phyloP scores from a whole-genome alignment of 2,329 filamentous ascomycete genomes.

The Penicillium capsulatum region DNA sequence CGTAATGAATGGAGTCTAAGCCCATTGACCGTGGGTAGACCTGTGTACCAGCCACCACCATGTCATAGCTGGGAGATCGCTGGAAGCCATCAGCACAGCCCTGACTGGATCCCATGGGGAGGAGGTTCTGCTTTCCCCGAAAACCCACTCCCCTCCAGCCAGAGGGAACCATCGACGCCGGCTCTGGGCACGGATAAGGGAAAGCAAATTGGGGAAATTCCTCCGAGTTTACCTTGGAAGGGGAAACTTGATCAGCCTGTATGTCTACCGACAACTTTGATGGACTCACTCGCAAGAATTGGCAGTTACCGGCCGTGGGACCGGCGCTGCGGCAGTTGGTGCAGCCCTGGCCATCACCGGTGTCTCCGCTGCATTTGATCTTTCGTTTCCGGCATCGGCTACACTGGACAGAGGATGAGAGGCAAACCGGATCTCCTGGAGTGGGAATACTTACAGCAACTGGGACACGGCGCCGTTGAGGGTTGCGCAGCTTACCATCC shows the following conservation, averaged over 20 bases:
- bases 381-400: slow-evolving; percentile 86
- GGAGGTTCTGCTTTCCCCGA: slow-evolving; percentile 11
- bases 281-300: slow-evolving; percentile 69
- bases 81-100: slow-evolving; percentile 19
- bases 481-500: slow-evolving; percentile 38
- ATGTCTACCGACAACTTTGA: background rate
- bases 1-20: slow-evolving; percentile 29
- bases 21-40: slow-evolving; percentile 24
- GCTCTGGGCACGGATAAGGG: slow-evolving; percentile 26
- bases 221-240: slow-evolving; percentile 33
- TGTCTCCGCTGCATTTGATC: slow-evolving; percentile 88
- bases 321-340: slow-evolving; percentile 75
- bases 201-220: slow-evolving; percentile 27
- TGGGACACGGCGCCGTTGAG: slow-evolving; percentile 50
- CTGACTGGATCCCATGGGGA: slow-evolving; percentile 16
- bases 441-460: slow-evolving; percentile 44
- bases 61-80: slow-evolving; percentile 26
- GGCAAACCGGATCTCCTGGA: background rate
- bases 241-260: background rate
- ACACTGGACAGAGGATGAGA: slow-evolving; percentile 55
- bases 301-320: slow-evolving; percentile 58
- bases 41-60: slow-evolving; percentile 18
- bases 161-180: slow-evolving; percentile 18
- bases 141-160: slow-evolving; percentile 15
- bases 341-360: slow-evolving; percentile 71